Evolutionary conservation across 306 rosid species (phyloP).

Genomic region (Fragaria iinumae): DNA sequence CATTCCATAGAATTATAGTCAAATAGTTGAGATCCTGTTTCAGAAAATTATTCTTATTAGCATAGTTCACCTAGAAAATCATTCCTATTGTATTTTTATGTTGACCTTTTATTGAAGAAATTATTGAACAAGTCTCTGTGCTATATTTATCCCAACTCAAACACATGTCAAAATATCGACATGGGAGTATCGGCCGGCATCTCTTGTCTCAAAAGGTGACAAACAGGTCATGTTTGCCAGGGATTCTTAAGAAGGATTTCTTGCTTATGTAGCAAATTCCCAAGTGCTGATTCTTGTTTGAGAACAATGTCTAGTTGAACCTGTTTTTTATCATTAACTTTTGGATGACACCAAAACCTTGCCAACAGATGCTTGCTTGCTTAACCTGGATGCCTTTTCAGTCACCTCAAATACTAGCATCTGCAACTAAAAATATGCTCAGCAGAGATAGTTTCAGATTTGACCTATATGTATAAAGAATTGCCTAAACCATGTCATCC

Average conservation of each 20-base stretch:
- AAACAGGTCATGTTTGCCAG: not conserved
- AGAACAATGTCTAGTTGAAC: not conserved
- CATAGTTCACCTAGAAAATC: not conserved
- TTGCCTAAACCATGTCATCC: not conserved
- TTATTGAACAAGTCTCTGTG: not conserved
- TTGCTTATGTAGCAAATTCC: not conserved
- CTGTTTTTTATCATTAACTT: not conserved
- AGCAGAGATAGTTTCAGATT: not conserved
- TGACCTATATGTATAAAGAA: too few species aligned
- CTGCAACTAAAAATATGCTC: not conserved
- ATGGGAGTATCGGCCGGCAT: not conserved
- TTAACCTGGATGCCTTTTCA: not conserved
- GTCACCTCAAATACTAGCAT: conserved; percentile 1
- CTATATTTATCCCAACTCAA: not conserved
- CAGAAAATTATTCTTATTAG: not conserved
- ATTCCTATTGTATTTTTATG: not conserved
- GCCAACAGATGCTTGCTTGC: not conserved
- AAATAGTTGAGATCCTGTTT: not conserved
- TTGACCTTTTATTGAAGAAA: not conserved
- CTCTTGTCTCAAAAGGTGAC: not conserved
- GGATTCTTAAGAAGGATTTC: not conserved
- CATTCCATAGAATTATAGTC: not conserved
- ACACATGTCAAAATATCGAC: not conserved
- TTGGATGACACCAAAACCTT: not conserved
- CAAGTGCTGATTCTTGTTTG: not conserved